Conservation (phyloP, 1,139 yeast genomes). For the Tardiomyces blankii region DNA sequence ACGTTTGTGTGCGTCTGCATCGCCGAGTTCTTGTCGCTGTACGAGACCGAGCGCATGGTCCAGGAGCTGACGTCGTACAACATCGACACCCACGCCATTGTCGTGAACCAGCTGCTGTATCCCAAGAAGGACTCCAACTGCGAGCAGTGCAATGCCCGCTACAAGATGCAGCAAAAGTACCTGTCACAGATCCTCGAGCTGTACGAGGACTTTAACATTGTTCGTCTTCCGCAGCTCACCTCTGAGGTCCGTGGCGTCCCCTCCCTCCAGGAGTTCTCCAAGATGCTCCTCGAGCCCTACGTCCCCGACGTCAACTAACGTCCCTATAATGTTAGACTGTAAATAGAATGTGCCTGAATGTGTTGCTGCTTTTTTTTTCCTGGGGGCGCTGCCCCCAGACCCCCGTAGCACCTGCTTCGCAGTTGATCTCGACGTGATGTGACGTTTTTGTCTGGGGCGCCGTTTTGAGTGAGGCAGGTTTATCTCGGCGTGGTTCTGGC, state of each 20-base stretch:
- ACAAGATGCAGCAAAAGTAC: slow-evolving; percentile 94
- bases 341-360: too few relatives aligned
- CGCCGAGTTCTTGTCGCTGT: slow-evolving; percentile 86
- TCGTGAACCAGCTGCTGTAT: slow-evolving; percentile 84
- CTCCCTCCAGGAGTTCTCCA: slow-evolving; percentile 49
- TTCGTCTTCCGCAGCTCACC: slow-evolving; percentile 89
- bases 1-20: slow-evolving; percentile 97
- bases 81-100: slow-evolving; percentile 93
- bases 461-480: too few relatives aligned
- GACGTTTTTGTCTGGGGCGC: too few relatives aligned
- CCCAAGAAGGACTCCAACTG: slow-evolving; percentile 59
- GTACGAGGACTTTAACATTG: slow-evolving; percentile 84
- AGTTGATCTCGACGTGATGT: too few relatives aligned
- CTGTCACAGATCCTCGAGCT: slow-evolving; percentile 89
- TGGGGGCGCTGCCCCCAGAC: too few relatives aligned
- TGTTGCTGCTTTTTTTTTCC: too few relatives aligned
- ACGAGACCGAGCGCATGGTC: slow-evolving; percentile 94
- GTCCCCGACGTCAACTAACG: too few relatives aligned
- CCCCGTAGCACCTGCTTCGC: too few relatives aligned
- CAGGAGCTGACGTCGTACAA: slow-evolving; percentile 91
- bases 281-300: slow-evolving; percentile 25
- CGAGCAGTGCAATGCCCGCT: slow-evolving; percentile 82
- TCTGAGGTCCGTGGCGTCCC: slow-evolving; percentile 88
- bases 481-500: too few relatives aligned
- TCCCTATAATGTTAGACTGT: too few relatives aligned